Evolutionary conservation across 1,284 basidiomycete genomes (phyloP), one percentile per base, ranked within the genome.

Genomic region (Gymnopus androsaceus): DNA sequence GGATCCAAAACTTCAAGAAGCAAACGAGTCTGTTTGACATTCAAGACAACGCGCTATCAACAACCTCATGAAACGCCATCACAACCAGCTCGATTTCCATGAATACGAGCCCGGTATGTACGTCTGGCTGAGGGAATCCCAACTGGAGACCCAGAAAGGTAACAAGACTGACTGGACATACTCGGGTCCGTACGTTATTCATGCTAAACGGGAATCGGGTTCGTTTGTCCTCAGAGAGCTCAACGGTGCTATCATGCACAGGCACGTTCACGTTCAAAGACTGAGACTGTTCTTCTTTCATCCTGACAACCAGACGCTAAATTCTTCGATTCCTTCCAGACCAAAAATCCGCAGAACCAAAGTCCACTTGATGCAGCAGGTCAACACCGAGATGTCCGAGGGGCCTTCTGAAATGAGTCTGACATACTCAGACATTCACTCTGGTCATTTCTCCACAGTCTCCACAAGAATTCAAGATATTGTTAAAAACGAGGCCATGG

Each of bases 181-280:
- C 25, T 19, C 36, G 3, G 37, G 54, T 2, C 54, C 46, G 7
- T 55, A 58, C 30, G 53, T 57, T 27, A 54, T 57, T 1, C 51
- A 57, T 21, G 17, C 53, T 12, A 57, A 57, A 51, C 31, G 31
- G 3, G 21, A 14, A 4, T 28, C 17, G 2, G 51, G 40, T 28
- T 25, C 50, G 6, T 57, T 46, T 27, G 33, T 48, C 15, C 51
- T 57, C 3, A 37, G 55, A 21, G 55, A 57, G 34, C 38, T 57
- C 4, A 45, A 14, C 4, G 50, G 55, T 4, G 55, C 50, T 14
- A 21, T 57, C 1, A 17, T 57, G 6, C 27, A 37, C 19, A 51
- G 51, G 1, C 51, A 48, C 8, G 50, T 57, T 19, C 46, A 57
- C 19, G 31, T 41, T 5, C 44, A 23, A 19, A 21, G 45, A 14